These are phyloP conservation scores for Prunus dulcis DNA, from an alignment of 306 rosid genomes.

Conservation along the genomic window DNA sequence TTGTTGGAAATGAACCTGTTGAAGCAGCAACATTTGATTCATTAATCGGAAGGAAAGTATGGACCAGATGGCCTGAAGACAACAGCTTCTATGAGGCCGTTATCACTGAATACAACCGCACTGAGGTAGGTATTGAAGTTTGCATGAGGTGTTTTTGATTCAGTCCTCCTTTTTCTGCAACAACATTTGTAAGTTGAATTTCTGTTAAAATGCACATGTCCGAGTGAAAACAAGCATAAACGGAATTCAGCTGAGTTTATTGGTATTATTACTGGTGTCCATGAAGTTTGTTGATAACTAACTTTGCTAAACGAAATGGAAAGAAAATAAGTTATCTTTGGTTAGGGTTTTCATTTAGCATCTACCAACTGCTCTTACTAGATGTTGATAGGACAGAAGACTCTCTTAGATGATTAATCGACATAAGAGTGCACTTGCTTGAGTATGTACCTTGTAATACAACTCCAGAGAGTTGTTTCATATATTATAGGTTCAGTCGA, in stretches of 20 bases:
- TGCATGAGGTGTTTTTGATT: constrained; percentile 12
- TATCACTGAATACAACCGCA: constrained; percentile 65
- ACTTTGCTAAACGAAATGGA: too few relatives aligned
- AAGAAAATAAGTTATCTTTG: background rate
- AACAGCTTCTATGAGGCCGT: constrained; percentile 92
- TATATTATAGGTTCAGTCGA: background rate
- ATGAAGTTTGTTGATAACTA: background rate
- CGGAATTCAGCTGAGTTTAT: background rate
- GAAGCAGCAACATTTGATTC: constrained; percentile 53
- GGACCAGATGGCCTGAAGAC: constrained; percentile 97
- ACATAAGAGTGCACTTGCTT: background rate
- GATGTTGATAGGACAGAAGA: background rate
- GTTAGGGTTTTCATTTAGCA: background rate
- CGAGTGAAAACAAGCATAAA: background rate
- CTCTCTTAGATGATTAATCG: background rate
- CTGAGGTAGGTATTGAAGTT: constrained; percentile 49
- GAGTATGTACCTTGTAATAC: background rate
- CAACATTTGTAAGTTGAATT: background rate
- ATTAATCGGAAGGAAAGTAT: constrained; percentile 80
- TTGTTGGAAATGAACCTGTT: constrained; percentile 43
- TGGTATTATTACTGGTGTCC: background rate
- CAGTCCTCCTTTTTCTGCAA: background rate
- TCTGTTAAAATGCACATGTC: background rate
- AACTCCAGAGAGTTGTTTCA: background rate
- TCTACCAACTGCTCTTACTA: background rate